Evolutionary conservation across 1,284 basidiomycete species (phyloP), one percentile per base, ranked within the genome.

Genomic region (Cystobasidium slooffiae): DNA sequence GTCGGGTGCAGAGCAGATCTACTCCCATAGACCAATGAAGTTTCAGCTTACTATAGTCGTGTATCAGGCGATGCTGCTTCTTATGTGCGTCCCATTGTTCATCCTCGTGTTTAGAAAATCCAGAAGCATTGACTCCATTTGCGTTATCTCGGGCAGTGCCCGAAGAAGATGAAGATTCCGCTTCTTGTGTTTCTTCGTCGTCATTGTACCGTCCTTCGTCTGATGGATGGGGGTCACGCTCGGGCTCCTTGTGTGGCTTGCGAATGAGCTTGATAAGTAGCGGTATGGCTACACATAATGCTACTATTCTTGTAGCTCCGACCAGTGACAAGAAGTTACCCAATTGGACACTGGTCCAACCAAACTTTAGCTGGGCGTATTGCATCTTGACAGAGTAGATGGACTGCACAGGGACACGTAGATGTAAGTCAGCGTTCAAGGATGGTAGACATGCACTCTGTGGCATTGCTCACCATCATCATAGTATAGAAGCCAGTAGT

Each of bases 351-450:
- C 59, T 62, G 3, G 70, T 56, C 70, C 70, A 73, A 4, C 62
- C 70, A 24, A 73, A 73, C 20, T 73, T 73, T 7, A 73, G 62
- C 52, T 73, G 70, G 22, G 70, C 70, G 41, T 73, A 73, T 52
- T 73, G 70, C 70, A 65, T 73, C n/a, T 65, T 73, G 8, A 65
- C 63, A 14, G 70, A 73, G 37, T 72, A 72, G 24, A 63, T 64
- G 14, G 69, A 63, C 69, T 72, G 51, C 41, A 10, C 18, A 16
- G 31, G 16, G 12, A 51, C 22, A 47, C 7, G 12, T 20, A 20
- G 65, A 37, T 67, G 20, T 20, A 49, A n/a, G 16, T 65, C 65
- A 22, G 10, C 65, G n/a, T 67, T 10, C 12, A n/a, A 10, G 20
- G 14, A 37, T 18, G 9, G n/a, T 39, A 20, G 49, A 9, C 20